These are phyloP conservation scores for Oryza punctata DNA, from an alignment of 176 grass and related monocot genomes.

Conservation along the genomic window DNA sequence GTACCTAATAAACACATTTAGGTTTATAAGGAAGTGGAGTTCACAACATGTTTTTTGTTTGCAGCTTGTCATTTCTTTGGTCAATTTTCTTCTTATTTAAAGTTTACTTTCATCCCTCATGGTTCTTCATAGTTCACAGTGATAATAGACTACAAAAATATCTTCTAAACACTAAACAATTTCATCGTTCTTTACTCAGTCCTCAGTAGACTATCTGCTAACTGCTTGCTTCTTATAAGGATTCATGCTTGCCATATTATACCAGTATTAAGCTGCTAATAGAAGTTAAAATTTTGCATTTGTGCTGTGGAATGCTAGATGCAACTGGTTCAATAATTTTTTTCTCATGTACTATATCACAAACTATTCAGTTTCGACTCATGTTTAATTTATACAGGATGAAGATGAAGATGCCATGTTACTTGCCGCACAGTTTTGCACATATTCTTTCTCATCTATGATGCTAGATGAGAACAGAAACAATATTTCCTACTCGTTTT, in stretches of 20 bases:
- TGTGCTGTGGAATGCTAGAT: neutral
- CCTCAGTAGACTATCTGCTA: neutral
- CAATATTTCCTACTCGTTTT: conserved; percentile 78
- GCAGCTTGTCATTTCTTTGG: conserved; percentile 17
- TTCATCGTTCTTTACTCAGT: neutral
- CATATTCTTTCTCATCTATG: conserved; percentile 83
- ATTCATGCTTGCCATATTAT: neutral
- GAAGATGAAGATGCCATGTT: conserved; percentile 96
- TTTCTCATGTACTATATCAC: neutral
- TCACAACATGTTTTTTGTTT: conserved; percentile 14
- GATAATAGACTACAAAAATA: neutral
- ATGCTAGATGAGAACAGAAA: conserved; percentile 55
- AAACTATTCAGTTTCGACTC: conserved; percentile 32
- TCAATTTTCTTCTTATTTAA: neutral
- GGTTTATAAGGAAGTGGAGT: conserved; percentile 1
- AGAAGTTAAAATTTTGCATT: conserved; percentile 12
- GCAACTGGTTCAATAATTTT: neutral
- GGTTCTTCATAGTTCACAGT: neutral
- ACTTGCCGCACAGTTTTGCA: conserved; percentile 90
- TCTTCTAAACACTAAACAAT: neutral
- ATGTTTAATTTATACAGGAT: conserved; percentile 52
- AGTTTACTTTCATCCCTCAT: neutral
- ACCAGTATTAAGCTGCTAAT: conserved; percentile 13
- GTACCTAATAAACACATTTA: conserved; percentile 44
- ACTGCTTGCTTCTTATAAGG: neutral